Base-by-base conservation (phyloP, 208 protist genomes). In the Wallacemonas collosoma region DNA sequence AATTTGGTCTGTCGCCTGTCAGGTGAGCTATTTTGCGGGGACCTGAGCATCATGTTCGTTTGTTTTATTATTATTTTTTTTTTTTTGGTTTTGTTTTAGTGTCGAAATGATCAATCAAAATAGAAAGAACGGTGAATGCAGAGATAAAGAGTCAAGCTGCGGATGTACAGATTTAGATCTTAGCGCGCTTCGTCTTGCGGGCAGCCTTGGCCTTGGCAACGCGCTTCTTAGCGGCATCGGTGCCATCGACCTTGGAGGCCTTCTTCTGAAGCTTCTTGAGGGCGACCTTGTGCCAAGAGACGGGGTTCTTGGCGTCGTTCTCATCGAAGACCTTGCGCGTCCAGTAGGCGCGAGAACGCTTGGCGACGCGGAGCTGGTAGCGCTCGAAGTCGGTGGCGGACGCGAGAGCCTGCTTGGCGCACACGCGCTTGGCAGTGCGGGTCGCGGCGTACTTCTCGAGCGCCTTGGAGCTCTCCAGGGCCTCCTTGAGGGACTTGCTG, bases 311-410 rank as follows among this genome's bases (percentile, higher is more conserved):
- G 77, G 81, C 87, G 82, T 96, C 92, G 71, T 93, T 93, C 80
- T 87, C 92, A 75, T 94, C 89, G 77, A 96, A 96, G 76, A 89
- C 76, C 88, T 95, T 95, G 81, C 92, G 92, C 61, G 89, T 85
- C 92, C 92, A 96, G 92, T 86, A 81, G 74, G 92, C 89, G 65
- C 92, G 92, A 60, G 92, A 96, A 72, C 92, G 92, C 80, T 90
- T 90, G 58, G 92, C 92, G 51, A 95, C 92, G 79, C 87, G 88
- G 70, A 96, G 89, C 85, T 96, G 92, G 79, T 96, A 96, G 87
- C 89, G 89, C 87, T 95, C 89, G 80, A 96, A 96, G 88, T 96
- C 92, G 62, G 88, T 93, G 60, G 89, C 92, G 66, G 55, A 75
- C 35, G 92, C 87, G 79, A 90, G 73, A 61, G 92, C 89, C 82